phyloP scores from a whole-genome alignment of 305 asterid genomes.

The Plantago coronopus region DNA sequence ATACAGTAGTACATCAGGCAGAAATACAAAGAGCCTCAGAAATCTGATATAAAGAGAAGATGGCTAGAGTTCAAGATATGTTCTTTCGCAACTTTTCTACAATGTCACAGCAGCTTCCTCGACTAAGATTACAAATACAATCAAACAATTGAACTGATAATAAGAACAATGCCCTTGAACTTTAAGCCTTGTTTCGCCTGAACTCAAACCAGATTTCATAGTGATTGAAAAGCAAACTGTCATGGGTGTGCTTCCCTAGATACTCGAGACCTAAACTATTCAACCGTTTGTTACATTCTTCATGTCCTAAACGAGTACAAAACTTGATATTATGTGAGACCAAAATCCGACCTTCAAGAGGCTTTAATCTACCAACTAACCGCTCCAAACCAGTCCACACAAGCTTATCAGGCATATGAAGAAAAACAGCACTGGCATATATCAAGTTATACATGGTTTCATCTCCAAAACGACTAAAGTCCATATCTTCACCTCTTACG shows the following conservation, averaged over 20 bases:
- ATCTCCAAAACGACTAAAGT: constrained; percentile 65
- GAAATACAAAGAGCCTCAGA: too few species aligned
- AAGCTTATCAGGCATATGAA: constrained; percentile 87
- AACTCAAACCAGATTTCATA: constrained; percentile 90
- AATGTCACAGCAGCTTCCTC: too few species aligned
- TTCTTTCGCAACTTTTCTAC: too few species aligned
- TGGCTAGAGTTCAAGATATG: too few species aligned
- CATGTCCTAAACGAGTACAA: constrained; percentile 88
- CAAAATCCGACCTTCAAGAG: constrained; percentile 73
- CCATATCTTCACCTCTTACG: constrained; percentile 90
- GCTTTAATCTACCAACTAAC: constrained; percentile 55
- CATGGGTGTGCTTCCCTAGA: constrained; percentile 74
- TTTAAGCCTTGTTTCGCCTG: constrained; percentile 49
- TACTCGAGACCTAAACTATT: constrained; percentile 65
- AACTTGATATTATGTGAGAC: constrained; percentile 92
- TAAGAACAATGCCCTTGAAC: not conserved
- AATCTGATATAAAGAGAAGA: too few species aligned
- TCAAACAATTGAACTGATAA: not conserved
- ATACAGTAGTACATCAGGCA: too few species aligned
- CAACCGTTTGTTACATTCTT: constrained; percentile 75
- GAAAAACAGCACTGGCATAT: constrained; percentile 92
- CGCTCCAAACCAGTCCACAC: constrained; percentile 88
- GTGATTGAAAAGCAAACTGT: constrained; percentile 91
- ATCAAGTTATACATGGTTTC: constrained; percentile 58
- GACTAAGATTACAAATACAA: constrained; percentile 7